Base-by-base conservation (phyloP, 169 alveolate genomes). In the Theileria parva region DNA sequence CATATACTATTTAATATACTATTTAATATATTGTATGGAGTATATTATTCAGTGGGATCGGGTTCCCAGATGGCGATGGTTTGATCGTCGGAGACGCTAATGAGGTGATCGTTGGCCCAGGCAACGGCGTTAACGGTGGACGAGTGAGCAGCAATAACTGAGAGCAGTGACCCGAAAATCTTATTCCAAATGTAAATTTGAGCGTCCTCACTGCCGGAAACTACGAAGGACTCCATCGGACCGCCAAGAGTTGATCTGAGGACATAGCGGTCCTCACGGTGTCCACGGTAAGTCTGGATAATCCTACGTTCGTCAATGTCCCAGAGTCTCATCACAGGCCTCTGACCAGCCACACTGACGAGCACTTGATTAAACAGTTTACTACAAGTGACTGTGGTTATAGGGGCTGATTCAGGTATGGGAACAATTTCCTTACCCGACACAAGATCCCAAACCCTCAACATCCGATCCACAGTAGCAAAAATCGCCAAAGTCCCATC, bases 171-270 rank as follows among this genome's bases (percentile, higher is more conserved):
- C 19, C 95, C 96, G 80, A 91, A 89, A 0, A 92, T 68, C 76
- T 88, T 87, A 69, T 88, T 92, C 97, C 97, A 94, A 39, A 94
- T 91, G 80, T 91, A 92, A n/a, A 94, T 87, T 79, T 90, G 90
- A n/a, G 93, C 86, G 66, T 94, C 96, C 73, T 94, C 97, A 50
- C 95, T 91, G 30, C 97, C 97, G 67, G 94, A 80, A 63, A 92
- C 84, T 27, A 94, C 95, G 64, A 83, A 92, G 48, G 86, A 81
- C 79, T 94, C 96, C 39, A 74, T 72, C 30, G 87, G 90, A 19
- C 97, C 97, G 37, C 97, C 97, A 39, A 94, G 84, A 13, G 94
- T 84, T 8, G 95, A 83, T 61, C 92, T 85, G n/a, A 94, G 87
- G 23, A 88, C 90, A 75, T 81, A 92, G 48, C 97, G 79, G 12